Evolutionary conservation across 2,329 filamentous ascomycete genomes (phyloP).

Genomic region (Fusarium sulawesiense): DNA sequence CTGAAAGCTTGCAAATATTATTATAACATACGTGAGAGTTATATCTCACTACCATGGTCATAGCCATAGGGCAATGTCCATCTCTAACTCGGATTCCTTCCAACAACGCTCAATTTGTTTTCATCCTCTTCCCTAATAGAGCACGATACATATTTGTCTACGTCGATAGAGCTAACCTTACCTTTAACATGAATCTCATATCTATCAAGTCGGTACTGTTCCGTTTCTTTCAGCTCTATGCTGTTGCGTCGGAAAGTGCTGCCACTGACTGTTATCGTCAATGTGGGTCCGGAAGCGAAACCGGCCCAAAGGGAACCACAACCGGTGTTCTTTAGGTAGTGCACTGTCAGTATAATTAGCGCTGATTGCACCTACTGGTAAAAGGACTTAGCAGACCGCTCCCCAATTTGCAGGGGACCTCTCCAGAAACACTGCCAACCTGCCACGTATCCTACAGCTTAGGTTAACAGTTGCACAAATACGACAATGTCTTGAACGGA

Average conservation of each 20-base stretch:
- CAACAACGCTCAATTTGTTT: neutral
- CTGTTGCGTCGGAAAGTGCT: neutral
- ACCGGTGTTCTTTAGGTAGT: neutral
- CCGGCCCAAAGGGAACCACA: conserved; percentile 3
- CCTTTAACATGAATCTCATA: too few species aligned
- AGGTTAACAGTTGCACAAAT: neutral
- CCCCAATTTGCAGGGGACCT: neutral
- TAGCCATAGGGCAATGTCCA: neutral
- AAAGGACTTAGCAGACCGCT: neutral
- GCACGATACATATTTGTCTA: too few species aligned
- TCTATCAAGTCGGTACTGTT: neutral
- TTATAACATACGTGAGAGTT: too few species aligned
- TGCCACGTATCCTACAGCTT: neutral
- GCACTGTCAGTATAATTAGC: neutral
- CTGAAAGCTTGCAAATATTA: rapidly evolving
- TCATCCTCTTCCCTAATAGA: rapidly evolving
- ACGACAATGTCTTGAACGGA: neutral
- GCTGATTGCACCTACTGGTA: neutral
- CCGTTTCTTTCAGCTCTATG: neutral
- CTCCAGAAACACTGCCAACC: neutral
- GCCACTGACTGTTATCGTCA: neutral
- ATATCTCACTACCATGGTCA: too few species aligned
- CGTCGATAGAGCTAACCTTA: too few species aligned
- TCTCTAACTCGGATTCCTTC: neutral
- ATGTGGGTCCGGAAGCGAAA: neutral